phyloP scores from a whole-genome alignment of 176 grass and related monocot species.

The Oryza glumipatula region DNA sequence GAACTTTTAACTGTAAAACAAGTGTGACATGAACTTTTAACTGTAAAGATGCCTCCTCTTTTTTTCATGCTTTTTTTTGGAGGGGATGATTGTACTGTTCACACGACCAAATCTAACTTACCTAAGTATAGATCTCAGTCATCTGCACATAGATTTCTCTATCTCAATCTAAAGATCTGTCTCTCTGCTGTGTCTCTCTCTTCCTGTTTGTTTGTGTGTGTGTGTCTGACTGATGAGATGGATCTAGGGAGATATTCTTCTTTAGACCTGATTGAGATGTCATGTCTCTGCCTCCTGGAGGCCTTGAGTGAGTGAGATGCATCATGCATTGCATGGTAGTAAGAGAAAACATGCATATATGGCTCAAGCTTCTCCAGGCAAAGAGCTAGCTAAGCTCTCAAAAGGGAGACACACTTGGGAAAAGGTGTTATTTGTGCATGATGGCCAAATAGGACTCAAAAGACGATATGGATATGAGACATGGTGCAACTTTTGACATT shows the following conservation, averaged over 20 bases:
- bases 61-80: constrained; percentile 26
- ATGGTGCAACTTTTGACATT: constrained; percentile 39
- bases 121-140: background rate
- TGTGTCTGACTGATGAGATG: constrained; percentile 3
- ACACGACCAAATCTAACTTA: background rate
- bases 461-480: constrained; percentile 35
- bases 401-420: constrained; percentile 30
- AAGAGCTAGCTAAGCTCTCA: constrained; percentile 2
- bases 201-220: background rate
- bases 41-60: constrained; percentile 49
- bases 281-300: constrained; percentile 37
- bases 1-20: constrained; percentile 58
- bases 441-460: constrained; percentile 21
- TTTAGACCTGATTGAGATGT: constrained; percentile 43
- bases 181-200: background rate
- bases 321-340: background rate
- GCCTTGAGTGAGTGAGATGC: background rate
- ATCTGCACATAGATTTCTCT: background rate
- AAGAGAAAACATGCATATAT: background rate
- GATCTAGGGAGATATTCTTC: constrained; percentile 25
- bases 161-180: background rate
- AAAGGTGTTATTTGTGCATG: constrained; percentile 32
- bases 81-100: background rate
- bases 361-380: constrained; percentile 19
- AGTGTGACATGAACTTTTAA: constrained; percentile 57